These are phyloP conservation scores for Termitomyces heimii DNA, from an alignment of 768 basidiomycete genomes.

Conservation along the genomic window DNA sequence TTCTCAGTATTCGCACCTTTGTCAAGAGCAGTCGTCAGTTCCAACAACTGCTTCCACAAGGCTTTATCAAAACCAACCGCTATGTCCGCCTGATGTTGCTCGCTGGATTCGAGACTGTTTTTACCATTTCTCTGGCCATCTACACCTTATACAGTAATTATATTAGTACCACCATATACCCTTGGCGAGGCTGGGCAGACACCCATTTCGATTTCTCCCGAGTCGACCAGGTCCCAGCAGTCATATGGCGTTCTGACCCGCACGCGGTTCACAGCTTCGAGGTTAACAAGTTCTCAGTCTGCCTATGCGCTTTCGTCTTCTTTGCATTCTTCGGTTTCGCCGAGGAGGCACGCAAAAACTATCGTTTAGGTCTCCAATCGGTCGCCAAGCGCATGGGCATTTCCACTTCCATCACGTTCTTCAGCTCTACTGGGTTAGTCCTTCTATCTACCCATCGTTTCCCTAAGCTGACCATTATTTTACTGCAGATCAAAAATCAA, in stretches of 20 bases:
- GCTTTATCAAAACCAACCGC: conserved; percentile 32
- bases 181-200: conserved; percentile 45
- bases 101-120: conserved; percentile 30
- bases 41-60: conserved; percentile 26
- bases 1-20: conserved; percentile 30
- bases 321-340: conserved; percentile 54
- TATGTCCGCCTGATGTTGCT: conserved; percentile 50
- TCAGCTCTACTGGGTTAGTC: conserved; percentile 22
- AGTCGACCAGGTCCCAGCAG: conserved; percentile 28
- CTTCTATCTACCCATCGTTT: not conserved
- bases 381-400: conserved; percentile 26
- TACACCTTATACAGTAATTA: conserved; percentile 24
- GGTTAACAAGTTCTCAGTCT: conserved; percentile 31
- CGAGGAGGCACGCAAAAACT: conserved; percentile 42
- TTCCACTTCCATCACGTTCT: conserved; percentile 13
- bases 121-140: conserved; percentile 32
- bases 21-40: conserved; percentile 31
- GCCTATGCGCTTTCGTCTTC: conserved; percentile 38
- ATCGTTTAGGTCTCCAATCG: conserved; percentile 24
- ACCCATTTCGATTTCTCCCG: conserved; percentile 46
- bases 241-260: conserved; percentile 29
- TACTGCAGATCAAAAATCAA: conserved; percentile 19
- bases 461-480: not conserved
- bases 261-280: conserved; percentile 17
- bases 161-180: conserved; percentile 14